phyloP scores from a whole-genome alignment of 192 early-diverging fungal genomes.

The Martensiomyces pterosporus region DNA sequence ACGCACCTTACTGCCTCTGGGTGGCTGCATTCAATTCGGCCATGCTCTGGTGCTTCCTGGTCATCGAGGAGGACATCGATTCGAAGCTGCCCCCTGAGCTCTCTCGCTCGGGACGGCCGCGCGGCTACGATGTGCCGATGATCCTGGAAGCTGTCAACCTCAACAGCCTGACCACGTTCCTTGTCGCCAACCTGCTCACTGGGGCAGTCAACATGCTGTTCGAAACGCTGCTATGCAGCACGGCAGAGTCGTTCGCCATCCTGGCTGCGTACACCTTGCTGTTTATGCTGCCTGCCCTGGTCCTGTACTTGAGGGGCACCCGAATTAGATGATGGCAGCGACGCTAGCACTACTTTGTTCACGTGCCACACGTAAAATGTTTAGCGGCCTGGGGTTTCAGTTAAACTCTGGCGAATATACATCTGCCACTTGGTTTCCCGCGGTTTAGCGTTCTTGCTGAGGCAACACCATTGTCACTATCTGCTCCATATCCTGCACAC shows the following conservation, averaged over 20 bases:
- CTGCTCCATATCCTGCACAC: no score
- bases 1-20: slow-evolving; percentile 78
- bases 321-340: slow-evolving; percentile 30
- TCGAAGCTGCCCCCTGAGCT: slow-evolving; percentile 47
- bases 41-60: slow-evolving; percentile 57
- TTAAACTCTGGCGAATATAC: no score
- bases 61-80: slow-evolving; percentile 57
- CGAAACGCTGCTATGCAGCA: slow-evolving; percentile 66
- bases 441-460: no score
- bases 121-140: slow-evolving; percentile 51
- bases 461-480: no score
- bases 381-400: no score
- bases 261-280: slow-evolving; percentile 54
- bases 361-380: no score
- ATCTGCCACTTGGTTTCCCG: no score
- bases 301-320: slow-evolving; percentile 15
- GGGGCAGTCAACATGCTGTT: slow-evolving; percentile 78
- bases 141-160: slow-evolving; percentile 68
- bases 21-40: slow-evolving; percentile 65
- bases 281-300: slow-evolving; percentile 43
- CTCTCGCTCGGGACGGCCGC: slow-evolving; percentile 31
- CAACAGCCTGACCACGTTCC: slow-evolving; percentile 80
- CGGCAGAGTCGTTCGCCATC: slow-evolving; percentile 42
- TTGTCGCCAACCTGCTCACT: slow-evolving; percentile 86
- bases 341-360: no score